These are phyloP conservation scores for Capsella bursapastoris DNA, from an alignment of 345 rosid species.

Conservation along the genomic window DNA sequence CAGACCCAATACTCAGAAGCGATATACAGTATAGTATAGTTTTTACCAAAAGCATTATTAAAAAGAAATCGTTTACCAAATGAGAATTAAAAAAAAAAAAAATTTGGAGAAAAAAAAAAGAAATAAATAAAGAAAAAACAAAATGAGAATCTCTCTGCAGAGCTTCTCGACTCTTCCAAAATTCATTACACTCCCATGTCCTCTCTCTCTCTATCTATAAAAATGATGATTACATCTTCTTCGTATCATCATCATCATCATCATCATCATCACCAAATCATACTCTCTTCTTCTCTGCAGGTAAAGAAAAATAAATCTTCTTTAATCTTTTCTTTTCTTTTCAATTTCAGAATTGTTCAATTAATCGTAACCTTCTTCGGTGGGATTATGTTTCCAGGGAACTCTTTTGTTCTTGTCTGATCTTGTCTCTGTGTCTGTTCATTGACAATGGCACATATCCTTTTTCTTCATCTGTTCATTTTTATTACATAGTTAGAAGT, in stretches of 20 bases:
- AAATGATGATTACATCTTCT: no score
- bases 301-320: not conserved
- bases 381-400: conserved; percentile 34
- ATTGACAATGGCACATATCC: conserved; percentile 72
- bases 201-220: not conserved
- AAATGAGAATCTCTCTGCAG: not conserved
- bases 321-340: no score
- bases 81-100: no score
- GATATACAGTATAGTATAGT: no score
- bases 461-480: conserved; percentile 39
- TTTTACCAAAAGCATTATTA: no score
- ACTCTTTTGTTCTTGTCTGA: not conserved
- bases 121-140: no score
- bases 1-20: no score
- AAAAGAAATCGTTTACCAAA: no score
- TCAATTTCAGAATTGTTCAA: not conserved
- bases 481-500: not conserved
- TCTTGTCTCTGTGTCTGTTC: not conserved
- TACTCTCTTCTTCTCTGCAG: not conserved
- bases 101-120: no score
- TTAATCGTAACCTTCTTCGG: not conserved
- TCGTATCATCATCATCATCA: no score
- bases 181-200: not conserved
- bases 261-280: not conserved
- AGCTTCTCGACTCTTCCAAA: conserved; percentile 31